Percentiles rank a stretch among this genome's conserved stretches.
Evolutionary conservation across 73 alveolate genomes (phyloP).

Genomic region (Paramecium primaurelia): DNA sequence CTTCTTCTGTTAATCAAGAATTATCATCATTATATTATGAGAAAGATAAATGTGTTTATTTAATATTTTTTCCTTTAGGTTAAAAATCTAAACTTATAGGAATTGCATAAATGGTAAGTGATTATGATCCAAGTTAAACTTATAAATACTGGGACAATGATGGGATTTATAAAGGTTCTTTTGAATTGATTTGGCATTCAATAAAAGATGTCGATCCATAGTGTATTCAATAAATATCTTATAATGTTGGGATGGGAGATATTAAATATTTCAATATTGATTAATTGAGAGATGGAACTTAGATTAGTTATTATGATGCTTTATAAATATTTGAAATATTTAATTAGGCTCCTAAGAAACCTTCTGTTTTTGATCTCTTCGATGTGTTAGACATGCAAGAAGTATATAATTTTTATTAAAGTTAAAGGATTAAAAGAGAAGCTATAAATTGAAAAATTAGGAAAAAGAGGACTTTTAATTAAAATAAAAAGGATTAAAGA

Average conservation of each 20-base stretch:
- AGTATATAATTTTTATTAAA: background rate
- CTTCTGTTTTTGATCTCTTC: background rate
- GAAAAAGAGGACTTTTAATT: background rate
- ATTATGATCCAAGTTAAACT: background rate
- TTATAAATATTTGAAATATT: background rate
- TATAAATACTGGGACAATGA: conserved; percentile 32
- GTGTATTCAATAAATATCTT: background rate
- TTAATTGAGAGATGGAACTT: background rate
- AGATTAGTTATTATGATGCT: background rate
- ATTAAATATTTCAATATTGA: background rate
- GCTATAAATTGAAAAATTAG: background rate
- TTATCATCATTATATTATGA: background rate
- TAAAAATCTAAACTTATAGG: background rate
- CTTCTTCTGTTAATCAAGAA: background rate
- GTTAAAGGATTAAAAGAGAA: background rate
- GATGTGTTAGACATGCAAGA: background rate
- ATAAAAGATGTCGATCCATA: background rate
- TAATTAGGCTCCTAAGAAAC: background rate
- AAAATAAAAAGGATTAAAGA: background rate
- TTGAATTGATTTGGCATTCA: background rate
- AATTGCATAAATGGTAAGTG: background rate
- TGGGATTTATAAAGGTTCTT: background rate
- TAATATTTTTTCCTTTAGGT: background rate
- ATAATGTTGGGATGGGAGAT: background rate
- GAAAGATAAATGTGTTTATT: background rate